Evolutionary conservation across 176 grass and related monocot genomes (phyloP).

Genomic region (Metroxylon sagu): DNA sequence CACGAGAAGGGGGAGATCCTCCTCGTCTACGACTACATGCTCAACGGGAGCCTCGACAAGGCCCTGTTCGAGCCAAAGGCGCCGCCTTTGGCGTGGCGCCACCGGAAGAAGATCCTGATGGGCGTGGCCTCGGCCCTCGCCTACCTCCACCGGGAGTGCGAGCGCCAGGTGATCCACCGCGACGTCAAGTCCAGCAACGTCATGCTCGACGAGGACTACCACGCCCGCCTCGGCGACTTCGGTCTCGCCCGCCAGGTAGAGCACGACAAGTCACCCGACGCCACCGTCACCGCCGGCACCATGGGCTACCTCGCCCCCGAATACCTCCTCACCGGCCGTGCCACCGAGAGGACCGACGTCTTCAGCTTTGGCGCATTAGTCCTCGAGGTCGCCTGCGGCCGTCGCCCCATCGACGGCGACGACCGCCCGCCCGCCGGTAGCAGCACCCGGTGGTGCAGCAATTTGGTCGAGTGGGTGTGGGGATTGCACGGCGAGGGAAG

Average conservation of each 20-base stretch:
- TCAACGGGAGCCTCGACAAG: conserved; percentile 87
- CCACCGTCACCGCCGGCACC: conserved; percentile 73
- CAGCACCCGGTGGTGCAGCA: conserved; percentile 32
- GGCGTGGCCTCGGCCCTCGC: conserved; percentile 84
- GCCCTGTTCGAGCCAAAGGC: conserved; percentile 47
- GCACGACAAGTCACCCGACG: conserved; percentile 73
- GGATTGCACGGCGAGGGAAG: conserved; percentile 59
- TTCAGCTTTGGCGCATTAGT: conserved; percentile 83
- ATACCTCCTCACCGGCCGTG: conserved; percentile 87
- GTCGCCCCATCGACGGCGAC: conserved; percentile 53
- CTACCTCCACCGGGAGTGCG: conserved; percentile 92
- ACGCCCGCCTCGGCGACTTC: conserved; percentile 79
- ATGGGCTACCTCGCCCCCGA: conserved; percentile 96
- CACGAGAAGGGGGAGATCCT: conserved; percentile 89
- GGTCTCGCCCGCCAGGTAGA: conserved; percentile 72
- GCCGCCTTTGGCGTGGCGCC: conserved; percentile 44
- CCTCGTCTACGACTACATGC: conserved; percentile 96
- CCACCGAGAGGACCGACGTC: conserved; percentile 67
- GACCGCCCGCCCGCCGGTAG: neutral
- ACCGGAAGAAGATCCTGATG: conserved; percentile 58
- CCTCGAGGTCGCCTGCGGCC: conserved; percentile 65
- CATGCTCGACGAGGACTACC: conserved; percentile 82
- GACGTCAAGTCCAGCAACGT: conserved; percentile 99
- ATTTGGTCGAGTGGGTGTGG: conserved; percentile 92
- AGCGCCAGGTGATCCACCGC: conserved; percentile 87